Base-by-base conservation (phyloP, 179 eudicot species). In the Patellifolia procumbens region DNA sequence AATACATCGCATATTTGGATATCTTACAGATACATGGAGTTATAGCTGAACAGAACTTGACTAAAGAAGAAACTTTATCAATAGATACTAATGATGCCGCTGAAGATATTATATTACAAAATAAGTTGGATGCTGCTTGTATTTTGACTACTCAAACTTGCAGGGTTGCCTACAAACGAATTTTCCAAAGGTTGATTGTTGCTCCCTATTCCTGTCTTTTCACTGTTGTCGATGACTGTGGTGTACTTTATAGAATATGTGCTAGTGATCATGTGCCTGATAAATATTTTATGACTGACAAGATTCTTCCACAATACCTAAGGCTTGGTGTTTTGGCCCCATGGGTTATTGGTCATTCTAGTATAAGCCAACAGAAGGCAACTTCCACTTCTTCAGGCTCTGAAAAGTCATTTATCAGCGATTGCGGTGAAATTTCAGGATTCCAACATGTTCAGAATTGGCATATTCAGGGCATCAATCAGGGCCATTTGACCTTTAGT, bases 311-410 rank as follows among this genome's bases (percentile, higher is more conserved):
- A 61, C 80, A 84, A 72, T 78, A 88, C 69, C 70, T 69, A 63
- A 88, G 82, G 80, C 82, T 81, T 82, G 93, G 91, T 70, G 64
- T 84, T 66, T 72, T 91, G 77, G 88, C 84, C 83, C 86, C 91
- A 70, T 94, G 97, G 97, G 89, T 80, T 79, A 84, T 83, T 63
- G 97, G 91, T 68, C 86, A 83, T 82, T 82, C 89, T 75, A 88
- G 93, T 72, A 89, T 95, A 78, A 84, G 97, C 84, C 84, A 81
- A 72, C 93, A 86, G 74, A 88, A 86, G 87, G 74, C 73, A 56
- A 79, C 81, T 55, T 76, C 74, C 75, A 46, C 83, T 78, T 68
- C 63, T 74, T 68, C 88, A 78, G 80, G 74, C 43, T 66, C 67
- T 56, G 76, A 63, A 37, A 81, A 77, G 46, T 82, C 78, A 72